Evolutionary conservation across 768 basidiomycete species (phyloP).

Genomic region (Xanthoconium purpureum): DNA sequence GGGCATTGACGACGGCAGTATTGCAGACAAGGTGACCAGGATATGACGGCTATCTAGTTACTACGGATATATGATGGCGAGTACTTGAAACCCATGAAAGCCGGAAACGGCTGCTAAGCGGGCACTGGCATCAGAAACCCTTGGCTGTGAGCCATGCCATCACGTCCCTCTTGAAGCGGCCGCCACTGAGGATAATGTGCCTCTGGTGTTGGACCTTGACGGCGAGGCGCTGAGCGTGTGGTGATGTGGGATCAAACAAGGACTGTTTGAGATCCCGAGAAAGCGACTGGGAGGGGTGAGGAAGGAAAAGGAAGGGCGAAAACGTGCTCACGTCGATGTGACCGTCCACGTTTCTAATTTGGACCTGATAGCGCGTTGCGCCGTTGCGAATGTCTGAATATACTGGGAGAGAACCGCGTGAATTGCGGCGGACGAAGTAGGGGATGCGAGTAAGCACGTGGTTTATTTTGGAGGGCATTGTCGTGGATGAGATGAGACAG

Average conservation of each 20-base stretch:
- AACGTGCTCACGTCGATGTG: constrained; percentile 46
- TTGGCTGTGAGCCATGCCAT: constrained; percentile 58
- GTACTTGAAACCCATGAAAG: constrained; percentile 7
- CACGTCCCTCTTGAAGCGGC: constrained; percentile 60
- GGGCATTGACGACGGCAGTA: not conserved
- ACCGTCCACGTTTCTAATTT: constrained; percentile 70
- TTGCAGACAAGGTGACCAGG: not conserved
- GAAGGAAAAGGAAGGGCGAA: not conserved
- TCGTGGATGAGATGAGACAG: not conserved
- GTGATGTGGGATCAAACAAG: constrained; percentile 47
- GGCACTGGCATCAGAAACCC: constrained; percentile 50
- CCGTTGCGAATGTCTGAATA: constrained; percentile 72
- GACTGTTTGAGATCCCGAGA: constrained; percentile 52
- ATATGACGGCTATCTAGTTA: constrained; percentile 9
- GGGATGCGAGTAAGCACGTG: constrained; percentile 14
- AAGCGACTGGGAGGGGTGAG: constrained; percentile 43
- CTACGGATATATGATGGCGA: constrained; percentile 1
- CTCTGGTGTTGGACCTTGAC: constrained; percentile 46
- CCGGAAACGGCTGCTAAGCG: constrained; percentile 15
- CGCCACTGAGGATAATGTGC: constrained; percentile 59
- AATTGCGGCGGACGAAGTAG: constrained; percentile 68
- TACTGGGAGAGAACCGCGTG: constrained; percentile 66
- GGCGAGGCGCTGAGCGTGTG: constrained; percentile 48
- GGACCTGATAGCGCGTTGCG: constrained; percentile 54
- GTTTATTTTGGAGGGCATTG: constrained; percentile 13